Base-by-base conservation (phyloP, 495 filamentous ascomycete genomes). In the Penicillium longicatenatum region DNA sequence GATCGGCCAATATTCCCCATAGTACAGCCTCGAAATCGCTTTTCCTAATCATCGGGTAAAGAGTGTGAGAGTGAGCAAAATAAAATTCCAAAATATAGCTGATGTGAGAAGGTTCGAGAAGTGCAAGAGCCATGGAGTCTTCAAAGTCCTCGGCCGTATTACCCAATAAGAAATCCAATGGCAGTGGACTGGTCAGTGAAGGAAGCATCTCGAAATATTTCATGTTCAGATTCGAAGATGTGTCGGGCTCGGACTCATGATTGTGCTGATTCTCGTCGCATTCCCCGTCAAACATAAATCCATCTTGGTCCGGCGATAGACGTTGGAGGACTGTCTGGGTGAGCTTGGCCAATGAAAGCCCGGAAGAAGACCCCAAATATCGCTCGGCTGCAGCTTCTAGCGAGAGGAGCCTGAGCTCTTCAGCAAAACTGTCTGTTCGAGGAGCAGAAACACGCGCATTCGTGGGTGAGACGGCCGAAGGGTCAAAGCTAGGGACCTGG, bases 271-370 rank as follows among this genome's bases (percentile, higher is more conserved):
- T 61, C 2, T 55, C 55, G 12, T 64, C 55, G 19, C 47, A 37
- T 11, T 62, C 58, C 20, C 59, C 61, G 17, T 68, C 68, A 47
- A 76, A 76, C 10, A 75, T 61, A 39, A 76, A 76, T 12, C 65
- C 72, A 19, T 77, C 73, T 54, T 74, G 72, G 44, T 74, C 70
- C 10, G 79, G 78, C 8, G 79, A 78, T 20, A 83, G 61, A n/a
- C 72, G 73, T 9, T 67, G 63, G 0, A 82, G 68, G 11, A 83
- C 67, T 1, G 65, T 60, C 21, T 75, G 70, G 2, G 71, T 75
- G n/a, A 77, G 64, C 35, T 70, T 70, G 9, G 72, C 73, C 21
- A 77, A 72, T 4, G 70, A 70, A 9, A 75, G 39, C 0, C 74
- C 74, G 0, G 74, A 74, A 4, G 74, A 69, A 0, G 72, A 72